Evolutionary conservation across 495 filamentous ascomycete genomes (phyloP).

Genomic region (Aspergillus bridgeri): DNA sequence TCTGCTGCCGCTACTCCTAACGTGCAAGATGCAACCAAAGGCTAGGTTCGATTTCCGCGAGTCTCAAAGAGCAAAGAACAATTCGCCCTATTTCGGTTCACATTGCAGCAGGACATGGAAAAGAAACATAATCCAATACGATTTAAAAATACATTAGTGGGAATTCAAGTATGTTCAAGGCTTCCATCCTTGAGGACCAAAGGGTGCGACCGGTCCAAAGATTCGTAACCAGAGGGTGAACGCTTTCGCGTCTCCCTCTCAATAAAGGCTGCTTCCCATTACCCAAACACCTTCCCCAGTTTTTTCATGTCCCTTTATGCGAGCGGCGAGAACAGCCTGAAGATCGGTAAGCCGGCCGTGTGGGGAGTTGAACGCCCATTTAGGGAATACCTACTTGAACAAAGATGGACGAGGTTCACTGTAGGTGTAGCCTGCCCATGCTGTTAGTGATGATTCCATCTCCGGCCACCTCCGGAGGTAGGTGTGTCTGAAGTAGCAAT

Average conservation of each 20-base stretch:
- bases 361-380: neutral
- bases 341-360: neutral
- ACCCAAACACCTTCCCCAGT: neutral
- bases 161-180: neutral
- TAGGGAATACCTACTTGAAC: constrained; percentile 64
- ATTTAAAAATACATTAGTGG: constrained; percentile 7
- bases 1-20: neutral
- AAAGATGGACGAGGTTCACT: constrained; percentile 89
- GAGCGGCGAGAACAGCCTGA: constrained; percentile 70
- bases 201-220: neutral
- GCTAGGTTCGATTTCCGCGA: neutral
- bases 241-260: neutral
- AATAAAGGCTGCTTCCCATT: neutral
- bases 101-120: neutral
- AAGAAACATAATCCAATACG: neutral
- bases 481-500: neutral
- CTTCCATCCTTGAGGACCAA: neutral
- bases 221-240: neutral
- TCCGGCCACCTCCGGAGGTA: constrained; percentile 1
- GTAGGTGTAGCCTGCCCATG: constrained; percentile 74
- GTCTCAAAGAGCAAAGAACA: neutral
- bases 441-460: constrained; percentile 11
- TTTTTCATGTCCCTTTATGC: constrained; percentile 34
- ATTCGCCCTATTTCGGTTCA: too few species aligned
- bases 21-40: neutral